phyloP scores from a whole-genome alignment of 805 yeast species.

The Tetrapisispora taiwanensis region DNA sequence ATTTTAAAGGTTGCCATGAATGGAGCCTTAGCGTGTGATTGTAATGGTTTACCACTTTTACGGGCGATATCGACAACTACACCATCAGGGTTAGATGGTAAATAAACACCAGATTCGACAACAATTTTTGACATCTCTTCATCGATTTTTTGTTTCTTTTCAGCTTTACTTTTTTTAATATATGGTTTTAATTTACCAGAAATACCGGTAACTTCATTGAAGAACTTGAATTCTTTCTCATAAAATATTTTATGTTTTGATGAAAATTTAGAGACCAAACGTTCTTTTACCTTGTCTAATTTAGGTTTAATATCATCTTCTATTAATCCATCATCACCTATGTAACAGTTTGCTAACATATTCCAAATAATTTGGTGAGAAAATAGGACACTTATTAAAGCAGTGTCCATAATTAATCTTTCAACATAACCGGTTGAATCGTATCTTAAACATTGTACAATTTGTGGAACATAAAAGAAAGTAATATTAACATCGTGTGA shows the following conservation, averaged over 20 bases:
- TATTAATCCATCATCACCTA: conserved; percentile 73
- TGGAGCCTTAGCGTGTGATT: conserved; percentile 98
- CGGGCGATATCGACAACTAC: conserved; percentile 84
- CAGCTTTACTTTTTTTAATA: conserved; percentile 89
- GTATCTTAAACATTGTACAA: conserved; percentile 82
- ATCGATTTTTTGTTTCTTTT: conserved; percentile 90
- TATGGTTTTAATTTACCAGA: conserved; percentile 93
- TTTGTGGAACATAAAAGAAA: conserved; percentile 95
- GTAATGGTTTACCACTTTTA: conserved; percentile 86
- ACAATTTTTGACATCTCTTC: conserved; percentile 80
- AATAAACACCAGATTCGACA: conserved; percentile 73
- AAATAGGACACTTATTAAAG: conserved; percentile 78
- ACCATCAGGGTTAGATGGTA: conserved; percentile 96
- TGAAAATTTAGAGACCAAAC: conserved; percentile 54
- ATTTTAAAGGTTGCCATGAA: conserved; percentile 93
- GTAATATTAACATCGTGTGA: conserved; percentile 78
- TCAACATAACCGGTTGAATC: conserved; percentile 80
- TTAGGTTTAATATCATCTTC: conserved; percentile 80
- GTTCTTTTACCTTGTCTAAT: conserved; percentile 59
- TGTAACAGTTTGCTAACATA: conserved; percentile 84
- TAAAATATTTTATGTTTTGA: conserved; percentile 56
- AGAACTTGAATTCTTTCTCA: conserved; percentile 77
- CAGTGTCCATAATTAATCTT: conserved; percentile 82
- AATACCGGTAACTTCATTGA: conserved; percentile 82
- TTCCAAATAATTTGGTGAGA: conserved; percentile 99